A percentile compares a stretch with the other conserved stretches of the same genome.
Conservation (phyloP, 2,329 filamentous ascomycete genomes). For the Dactylonectria macrodidyma region DNA sequence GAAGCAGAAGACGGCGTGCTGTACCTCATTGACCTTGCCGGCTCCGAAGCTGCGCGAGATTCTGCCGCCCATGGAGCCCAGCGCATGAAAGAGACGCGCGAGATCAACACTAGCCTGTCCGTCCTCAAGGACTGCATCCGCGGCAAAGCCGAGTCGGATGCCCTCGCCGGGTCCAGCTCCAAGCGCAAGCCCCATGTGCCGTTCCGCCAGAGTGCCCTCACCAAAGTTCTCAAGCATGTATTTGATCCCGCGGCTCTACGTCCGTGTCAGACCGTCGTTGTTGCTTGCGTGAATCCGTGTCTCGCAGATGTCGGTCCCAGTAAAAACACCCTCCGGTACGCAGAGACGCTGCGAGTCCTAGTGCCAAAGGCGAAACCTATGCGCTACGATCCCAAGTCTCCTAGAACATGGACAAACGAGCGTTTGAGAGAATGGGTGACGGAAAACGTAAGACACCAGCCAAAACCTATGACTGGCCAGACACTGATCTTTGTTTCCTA, state of each 20-base stretch:
- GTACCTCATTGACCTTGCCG: constrained; percentile 64
- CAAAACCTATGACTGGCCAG: background rate
- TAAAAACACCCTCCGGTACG: constrained; percentile 65
- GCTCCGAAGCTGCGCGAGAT: constrained; percentile 64
- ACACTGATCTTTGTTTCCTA: constrained; percentile 35
- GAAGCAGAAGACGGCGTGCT: constrained; percentile 58
- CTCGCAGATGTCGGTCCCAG: constrained; percentile 60
- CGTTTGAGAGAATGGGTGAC: constrained; percentile 58
- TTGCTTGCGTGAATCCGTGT: constrained; percentile 64
- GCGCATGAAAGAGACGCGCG: constrained; percentile 62
- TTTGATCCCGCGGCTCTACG: constrained; percentile 59
- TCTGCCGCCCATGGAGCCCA: constrained; percentile 55
- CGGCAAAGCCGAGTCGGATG: constrained; percentile 56
- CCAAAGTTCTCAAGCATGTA: constrained; percentile 64
- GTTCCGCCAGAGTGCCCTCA: constrained; percentile 63
- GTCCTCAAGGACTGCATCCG: constrained; percentile 68
- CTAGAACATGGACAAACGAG: constrained; percentile 58
- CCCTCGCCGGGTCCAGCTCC: constrained; percentile 11
- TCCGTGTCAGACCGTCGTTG: constrained; percentile 59
- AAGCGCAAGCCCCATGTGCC: constrained; percentile 58
- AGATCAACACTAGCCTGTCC: constrained; percentile 65
- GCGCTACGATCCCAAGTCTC: constrained; percentile 46
- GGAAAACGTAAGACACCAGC: constrained; percentile 54
- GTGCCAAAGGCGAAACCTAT: constrained; percentile 48
- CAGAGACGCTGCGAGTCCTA: constrained; percentile 61